Percentiles rank a stretch among this genome's conserved stretches.
Conservation (phyloP, 176 grass and related monocot genomes). For the Bolboschoenus planiculmis region DNA sequence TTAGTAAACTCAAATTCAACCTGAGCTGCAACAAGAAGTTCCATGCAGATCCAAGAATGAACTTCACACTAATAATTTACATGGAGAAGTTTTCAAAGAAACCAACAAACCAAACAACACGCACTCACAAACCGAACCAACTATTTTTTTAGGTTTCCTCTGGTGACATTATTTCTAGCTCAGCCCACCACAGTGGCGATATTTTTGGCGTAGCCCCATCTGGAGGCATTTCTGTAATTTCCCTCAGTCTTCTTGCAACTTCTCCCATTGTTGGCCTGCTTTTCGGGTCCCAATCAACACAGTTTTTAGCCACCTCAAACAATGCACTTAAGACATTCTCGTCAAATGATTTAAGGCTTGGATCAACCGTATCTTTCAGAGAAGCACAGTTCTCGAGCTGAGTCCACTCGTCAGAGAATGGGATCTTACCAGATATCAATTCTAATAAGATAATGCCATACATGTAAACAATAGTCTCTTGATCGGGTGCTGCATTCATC, state of each 20-base stretch:
- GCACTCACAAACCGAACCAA: not conserved
- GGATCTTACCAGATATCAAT: constrained; percentile 54
- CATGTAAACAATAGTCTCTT: constrained; percentile 59
- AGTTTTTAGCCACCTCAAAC: constrained; percentile 37
- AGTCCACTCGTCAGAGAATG: constrained; percentile 39
- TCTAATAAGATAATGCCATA: constrained; percentile 85
- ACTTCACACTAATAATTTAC: not conserved
- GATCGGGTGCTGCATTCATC: not conserved
- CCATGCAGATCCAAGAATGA: not conserved
- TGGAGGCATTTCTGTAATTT: constrained; percentile 70
- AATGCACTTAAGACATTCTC: constrained; percentile 37
- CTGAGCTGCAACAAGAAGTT: not conserved
- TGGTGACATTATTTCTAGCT: constrained; percentile 75
- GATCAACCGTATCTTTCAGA: constrained; percentile 55
- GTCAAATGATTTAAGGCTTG: constrained; percentile 29
- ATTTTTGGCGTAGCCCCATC: constrained; percentile 58
- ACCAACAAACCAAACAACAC: not conserved
- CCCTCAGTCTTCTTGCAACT: constrained; percentile 39
- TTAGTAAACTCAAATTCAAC: not conserved
- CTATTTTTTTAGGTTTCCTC: constrained; percentile 28
- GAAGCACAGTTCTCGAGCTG: constrained; percentile 55
- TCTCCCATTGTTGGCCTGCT: constrained; percentile 41
- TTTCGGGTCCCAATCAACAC: constrained; percentile 46
- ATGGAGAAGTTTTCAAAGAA: not conserved
- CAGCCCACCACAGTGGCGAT: constrained; percentile 90